Percentiles rank a stretch among this genome's conserved stretches.
Evolutionary conservation across 257 asterid genomes (phyloP).

Genomic region (Petunia axillaris): DNA sequence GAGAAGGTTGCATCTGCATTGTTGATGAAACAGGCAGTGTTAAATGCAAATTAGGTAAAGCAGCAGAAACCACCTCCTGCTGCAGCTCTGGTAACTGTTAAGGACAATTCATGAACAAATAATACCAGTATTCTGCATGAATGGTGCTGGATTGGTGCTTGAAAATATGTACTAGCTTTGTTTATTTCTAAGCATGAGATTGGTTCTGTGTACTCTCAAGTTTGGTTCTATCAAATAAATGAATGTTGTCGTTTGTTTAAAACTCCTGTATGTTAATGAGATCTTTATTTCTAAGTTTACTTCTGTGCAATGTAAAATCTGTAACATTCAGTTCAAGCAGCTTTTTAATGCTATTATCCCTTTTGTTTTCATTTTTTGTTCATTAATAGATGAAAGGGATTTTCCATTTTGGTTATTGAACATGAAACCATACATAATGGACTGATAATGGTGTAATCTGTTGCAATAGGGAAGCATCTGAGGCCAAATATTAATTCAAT

Average conservation of each 20-base stretch:
- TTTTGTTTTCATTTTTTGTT: too few species aligned
- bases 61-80: background rate
- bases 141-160: background rate
- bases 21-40: constrained; percentile 19
- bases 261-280: background rate
- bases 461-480: too few species aligned
- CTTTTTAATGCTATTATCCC: too few species aligned
- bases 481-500: too few species aligned
- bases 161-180: background rate
- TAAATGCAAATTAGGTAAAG: background rate
- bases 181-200: background rate
- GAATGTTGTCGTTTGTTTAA: background rate
- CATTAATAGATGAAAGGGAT: too few species aligned
- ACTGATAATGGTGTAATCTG: too few species aligned
- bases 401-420: too few species aligned
- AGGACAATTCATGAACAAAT: background rate
- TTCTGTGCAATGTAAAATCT: too few species aligned
- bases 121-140: background rate
- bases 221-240: background rate
- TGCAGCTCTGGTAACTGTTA: constrained; percentile 12
- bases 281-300: too few species aligned
- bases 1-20: constrained; percentile 32
- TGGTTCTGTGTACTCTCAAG: background rate
- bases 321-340: too few species aligned
- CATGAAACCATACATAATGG: too few species aligned